phyloP scores from a whole-genome alignment of 2,329 filamentous ascomycete species.

The Anthostomella pinea region DNA sequence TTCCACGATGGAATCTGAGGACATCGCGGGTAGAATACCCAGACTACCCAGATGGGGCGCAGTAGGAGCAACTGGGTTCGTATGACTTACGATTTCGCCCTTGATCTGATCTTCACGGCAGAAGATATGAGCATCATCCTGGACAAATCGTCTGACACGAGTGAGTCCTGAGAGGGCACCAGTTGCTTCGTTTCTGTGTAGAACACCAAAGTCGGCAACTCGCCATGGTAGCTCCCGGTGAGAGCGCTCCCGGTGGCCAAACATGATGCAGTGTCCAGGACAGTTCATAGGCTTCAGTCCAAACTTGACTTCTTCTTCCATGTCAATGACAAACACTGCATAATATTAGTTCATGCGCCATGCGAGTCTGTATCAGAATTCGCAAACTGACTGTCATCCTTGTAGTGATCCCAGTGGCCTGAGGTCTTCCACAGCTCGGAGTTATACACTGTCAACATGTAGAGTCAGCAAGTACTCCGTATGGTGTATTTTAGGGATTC shows the following conservation, averaged over 20 bases:
- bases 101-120: slow-evolving; percentile 55
- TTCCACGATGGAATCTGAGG: too few species aligned
- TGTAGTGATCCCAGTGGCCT: slow-evolving; percentile 90
- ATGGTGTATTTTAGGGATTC: too few species aligned
- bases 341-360: slow-evolving; percentile 78
- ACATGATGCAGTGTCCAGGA: slow-evolving; percentile 83
- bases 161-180: slow-evolving; percentile 80
- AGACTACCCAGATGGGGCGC: too few species aligned
- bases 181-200: slow-evolving; percentile 84
- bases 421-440: slow-evolving; percentile 89
- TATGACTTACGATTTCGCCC: slow-evolving; percentile 13
- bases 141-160: slow-evolving; percentile 81
- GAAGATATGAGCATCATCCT: slow-evolving; percentile 90
- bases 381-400: too few species aligned
- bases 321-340: slow-evolving; percentile 75
- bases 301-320: slow-evolving; percentile 67
- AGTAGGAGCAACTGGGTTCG: too few species aligned
- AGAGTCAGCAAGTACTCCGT: too few species aligned
- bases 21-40: too few species aligned
- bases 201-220: slow-evolving; percentile 79
- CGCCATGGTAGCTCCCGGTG: slow-evolving; percentile 80
- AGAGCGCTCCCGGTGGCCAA: slow-evolving; percentile 68
- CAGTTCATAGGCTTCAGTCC: slow-evolving; percentile 94
- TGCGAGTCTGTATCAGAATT: too few species aligned
- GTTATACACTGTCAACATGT: too few species aligned